These are phyloP conservation scores for Artemisia annua DNA, from an alignment of 129 eudicot species.

Conservation along the genomic window DNA sequence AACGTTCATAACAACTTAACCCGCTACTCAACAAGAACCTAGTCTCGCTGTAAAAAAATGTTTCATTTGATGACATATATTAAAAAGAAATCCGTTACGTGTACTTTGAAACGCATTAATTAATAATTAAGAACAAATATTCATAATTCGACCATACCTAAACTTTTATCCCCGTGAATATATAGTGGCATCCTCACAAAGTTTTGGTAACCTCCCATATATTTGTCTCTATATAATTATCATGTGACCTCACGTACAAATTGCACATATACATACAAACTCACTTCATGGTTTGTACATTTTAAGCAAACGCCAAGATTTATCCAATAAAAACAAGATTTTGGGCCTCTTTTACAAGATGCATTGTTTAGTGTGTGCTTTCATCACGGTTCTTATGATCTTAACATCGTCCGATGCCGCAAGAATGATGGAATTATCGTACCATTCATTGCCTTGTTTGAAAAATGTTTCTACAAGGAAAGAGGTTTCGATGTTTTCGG, in stretches of 20 bases:
- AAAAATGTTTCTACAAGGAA: conserved; percentile 8
- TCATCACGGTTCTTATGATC: conserved; percentile 8
- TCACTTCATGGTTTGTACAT: conserved; percentile 19
- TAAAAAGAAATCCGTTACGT: no score
- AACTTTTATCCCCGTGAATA: not conserved
- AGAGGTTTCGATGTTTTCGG: conserved; percentile 24
- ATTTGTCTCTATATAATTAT: conserved; percentile 15
- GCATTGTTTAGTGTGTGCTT: conserved; percentile 3
- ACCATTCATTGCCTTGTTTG: not conserved
- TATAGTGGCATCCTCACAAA: conserved; percentile 26
- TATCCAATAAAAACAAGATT: not conserved
- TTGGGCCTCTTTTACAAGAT: conserved; percentile 6
- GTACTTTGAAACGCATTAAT: no score
- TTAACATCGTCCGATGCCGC: conserved; percentile 16
- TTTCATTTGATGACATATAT: no score
- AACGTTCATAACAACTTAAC: no score
- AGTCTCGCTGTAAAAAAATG: no score
- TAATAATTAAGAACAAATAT: no score
- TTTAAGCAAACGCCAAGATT: conserved; percentile 9
- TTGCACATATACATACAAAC: not conserved
- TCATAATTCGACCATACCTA: not conserved
- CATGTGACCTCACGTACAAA: conserved; percentile 24
- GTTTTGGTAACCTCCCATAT: conserved; percentile 35
- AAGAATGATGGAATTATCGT: conserved; percentile 19
- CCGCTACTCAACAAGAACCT: no score